Evolutionary conservation across 306 rosid species (phyloP), one percentile per base, ranked within the genome.

Genomic region (Cucurbita pepo): DNA sequence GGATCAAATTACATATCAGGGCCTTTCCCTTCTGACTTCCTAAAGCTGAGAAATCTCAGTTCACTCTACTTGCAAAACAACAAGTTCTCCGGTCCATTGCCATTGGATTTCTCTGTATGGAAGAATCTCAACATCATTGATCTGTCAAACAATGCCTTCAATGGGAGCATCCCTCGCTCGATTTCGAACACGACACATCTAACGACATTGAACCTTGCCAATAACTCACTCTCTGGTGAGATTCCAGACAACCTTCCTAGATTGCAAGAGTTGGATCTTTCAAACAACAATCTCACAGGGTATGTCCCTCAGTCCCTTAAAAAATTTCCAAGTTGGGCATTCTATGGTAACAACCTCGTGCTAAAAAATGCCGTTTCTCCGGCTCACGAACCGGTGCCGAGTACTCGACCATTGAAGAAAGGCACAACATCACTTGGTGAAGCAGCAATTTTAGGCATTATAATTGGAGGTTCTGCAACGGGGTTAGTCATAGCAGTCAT

Each of bases 21-120:
- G 50, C 75, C 87, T 82, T 89, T 94, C 79, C 99, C 99, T 73
- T 77, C 85, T 58, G 97, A 83, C 77, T 88, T 94, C 79, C 80
- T 79, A 74, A 78, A 84, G 75, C 91, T 94, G 22, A 75, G 78
- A 61, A 91, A 82, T 38, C 82, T 94, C 66, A 80, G 84, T 4
- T 53, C 79, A 54, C 84, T 91, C 61, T 82, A 84, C 81, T 90
- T 94, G 57, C 95, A 91, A 60, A 82, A 44, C 41, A 94, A 94
- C 83, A 74, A 80, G 73, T 84, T 94, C 78, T 86, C 86, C 0
- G 97, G 99, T n/a, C 82, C 89, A 34, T 81, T 94, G 79, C 99
- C 99, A 40, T 25, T 14, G 72, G 83, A 91, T 83, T 91, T 89
- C 74, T 82, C 96, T n/a, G 84, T 81, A 79, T 91, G 95, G 99